Conservation (phyloP, 805 yeast species). For the Scheffersomyces stipitis region DNA sequence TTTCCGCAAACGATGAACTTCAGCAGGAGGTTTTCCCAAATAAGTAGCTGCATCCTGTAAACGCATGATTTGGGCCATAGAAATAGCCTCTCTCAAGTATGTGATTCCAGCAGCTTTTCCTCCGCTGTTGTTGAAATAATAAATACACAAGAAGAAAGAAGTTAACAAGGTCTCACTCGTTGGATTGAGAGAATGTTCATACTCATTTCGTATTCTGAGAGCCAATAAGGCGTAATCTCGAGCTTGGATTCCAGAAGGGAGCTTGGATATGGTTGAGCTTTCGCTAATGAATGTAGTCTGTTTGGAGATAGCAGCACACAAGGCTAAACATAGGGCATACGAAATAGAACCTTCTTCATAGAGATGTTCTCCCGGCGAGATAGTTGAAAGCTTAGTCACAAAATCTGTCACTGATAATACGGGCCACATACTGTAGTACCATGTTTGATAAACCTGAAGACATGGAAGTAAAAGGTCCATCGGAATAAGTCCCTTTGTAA, state of each 20-base stretch:
- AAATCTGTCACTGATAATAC: conserved; percentile 32
- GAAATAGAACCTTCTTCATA: conserved; percentile 16
- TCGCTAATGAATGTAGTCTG: conserved; percentile 19
- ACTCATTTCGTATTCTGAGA: conserved; percentile 24
- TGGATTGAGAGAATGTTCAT: conserved; percentile 26
- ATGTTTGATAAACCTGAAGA: conserved; percentile 38
- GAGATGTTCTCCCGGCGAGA: conserved; percentile 7
- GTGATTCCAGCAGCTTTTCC: conserved; percentile 27
- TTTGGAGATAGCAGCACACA: conserved; percentile 34
- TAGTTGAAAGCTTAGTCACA: conserved; percentile 18
- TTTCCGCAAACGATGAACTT: conserved; percentile 35
- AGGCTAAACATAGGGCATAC: conserved; percentile 34
- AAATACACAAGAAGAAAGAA: conserved; percentile 36
- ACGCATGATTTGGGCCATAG: conserved; percentile 35
- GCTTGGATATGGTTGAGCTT: conserved; percentile 14
- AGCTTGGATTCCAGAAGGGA: conserved; percentile 17
- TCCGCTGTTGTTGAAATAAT: conserved; percentile 30
- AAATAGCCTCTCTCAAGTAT: conserved; percentile 38
- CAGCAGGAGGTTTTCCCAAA: conserved; percentile 25
- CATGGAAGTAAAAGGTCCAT: conserved; percentile 30
- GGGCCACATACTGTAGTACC: conserved; percentile 45
- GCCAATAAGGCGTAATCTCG: conserved; percentile 17
- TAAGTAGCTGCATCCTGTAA: conserved; percentile 31
- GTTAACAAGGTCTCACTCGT: conserved; percentile 28
- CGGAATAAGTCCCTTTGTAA: no score